These are phyloP conservation scores for Calamus simplicifolius DNA, from an alignment of 176 grass and related monocot species.

Conservation along the genomic window DNA sequence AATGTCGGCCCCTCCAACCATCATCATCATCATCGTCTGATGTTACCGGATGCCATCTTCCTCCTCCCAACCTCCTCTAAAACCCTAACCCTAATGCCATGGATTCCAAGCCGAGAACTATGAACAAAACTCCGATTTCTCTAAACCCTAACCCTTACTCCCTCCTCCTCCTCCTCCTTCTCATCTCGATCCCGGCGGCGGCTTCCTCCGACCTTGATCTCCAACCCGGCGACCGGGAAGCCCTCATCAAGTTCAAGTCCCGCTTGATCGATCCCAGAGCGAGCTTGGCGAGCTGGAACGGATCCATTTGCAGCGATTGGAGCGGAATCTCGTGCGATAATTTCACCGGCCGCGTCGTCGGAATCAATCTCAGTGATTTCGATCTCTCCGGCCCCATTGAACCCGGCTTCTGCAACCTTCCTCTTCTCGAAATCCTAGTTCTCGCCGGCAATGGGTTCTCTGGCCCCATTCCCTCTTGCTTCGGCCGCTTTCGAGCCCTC, in stretches of 20 bases:
- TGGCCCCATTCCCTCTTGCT: constrained; percentile 6
- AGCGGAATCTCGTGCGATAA: constrained; percentile 8
- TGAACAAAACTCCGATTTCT: too few species aligned
- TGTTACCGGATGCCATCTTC: too few species aligned
- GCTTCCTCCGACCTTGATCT: not conserved
- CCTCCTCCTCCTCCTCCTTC: constrained; percentile 4
- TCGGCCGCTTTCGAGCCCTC: constrained; percentile 8
- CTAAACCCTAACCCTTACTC: not conserved
- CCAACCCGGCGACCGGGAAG: constrained; percentile 4
- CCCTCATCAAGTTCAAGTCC: constrained; percentile 8
- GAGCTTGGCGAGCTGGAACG: constrained; percentile 4
- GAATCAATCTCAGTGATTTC: not conserved
- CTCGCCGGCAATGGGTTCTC: constrained; percentile 3
- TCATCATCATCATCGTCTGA: too few species aligned
- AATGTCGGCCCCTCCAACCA: too few species aligned
- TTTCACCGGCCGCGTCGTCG: constrained; percentile 16
- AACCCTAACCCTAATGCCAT: too few species aligned
- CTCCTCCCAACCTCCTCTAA: too few species aligned
- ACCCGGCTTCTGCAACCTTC: constrained; percentile 4
- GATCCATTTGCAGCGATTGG: constrained; percentile 4
- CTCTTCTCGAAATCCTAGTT: constrained; percentile 9
- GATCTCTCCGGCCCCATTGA: constrained; percentile 1
- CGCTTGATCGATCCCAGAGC: not conserved
- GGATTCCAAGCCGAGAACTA: too few species aligned
- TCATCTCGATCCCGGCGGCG: not conserved